phyloP scores from a whole-genome alignment of 805 yeast genomes.

The Candida insectalens region DNA sequence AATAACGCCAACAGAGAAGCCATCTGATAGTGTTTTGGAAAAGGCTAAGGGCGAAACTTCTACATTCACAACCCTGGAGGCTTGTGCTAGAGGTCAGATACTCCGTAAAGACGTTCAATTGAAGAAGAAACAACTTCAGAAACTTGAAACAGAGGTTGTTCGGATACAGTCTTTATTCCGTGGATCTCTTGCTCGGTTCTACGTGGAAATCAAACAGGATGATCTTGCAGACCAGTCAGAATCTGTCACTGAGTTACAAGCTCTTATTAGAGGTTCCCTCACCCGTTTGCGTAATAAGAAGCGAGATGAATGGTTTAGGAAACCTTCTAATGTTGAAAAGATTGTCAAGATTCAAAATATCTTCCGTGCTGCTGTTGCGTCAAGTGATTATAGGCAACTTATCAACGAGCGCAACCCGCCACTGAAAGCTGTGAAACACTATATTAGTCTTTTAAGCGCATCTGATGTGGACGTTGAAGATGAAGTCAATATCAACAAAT shows the following conservation, averaged over 20 bases:
- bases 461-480: constrained; percentile 61
- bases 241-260: constrained; percentile 39
- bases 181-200: constrained; percentile 54
- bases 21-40: constrained; percentile 5
- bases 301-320: constrained; percentile 37
- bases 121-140: constrained; percentile 11
- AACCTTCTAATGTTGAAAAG: constrained; percentile 37
- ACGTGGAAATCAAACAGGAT: constrained; percentile 42
- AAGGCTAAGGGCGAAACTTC: too few relatives aligned
- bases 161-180: constrained; percentile 49
- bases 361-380: constrained; percentile 58
- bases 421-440: constrained; percentile 62
- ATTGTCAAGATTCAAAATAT: constrained; percentile 68
- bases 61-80: constrained; percentile 28
- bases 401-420: constrained; percentile 70
- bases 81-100: constrained; percentile 34
- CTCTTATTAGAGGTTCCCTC: constrained; percentile 38
- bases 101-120: constrained; percentile 22
- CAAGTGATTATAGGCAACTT: constrained; percentile 64
- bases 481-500: constrained; percentile 57
- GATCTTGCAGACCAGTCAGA: constrained; percentile 37
- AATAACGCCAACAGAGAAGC: background rate
- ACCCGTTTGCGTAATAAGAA: constrained; percentile 28
- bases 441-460: constrained; percentile 60
- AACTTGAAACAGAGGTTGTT: constrained; percentile 22